phyloP scores from a whole-genome alignment of 108 stramenopile genomes.

The Cyclotella cryptica region DNA sequence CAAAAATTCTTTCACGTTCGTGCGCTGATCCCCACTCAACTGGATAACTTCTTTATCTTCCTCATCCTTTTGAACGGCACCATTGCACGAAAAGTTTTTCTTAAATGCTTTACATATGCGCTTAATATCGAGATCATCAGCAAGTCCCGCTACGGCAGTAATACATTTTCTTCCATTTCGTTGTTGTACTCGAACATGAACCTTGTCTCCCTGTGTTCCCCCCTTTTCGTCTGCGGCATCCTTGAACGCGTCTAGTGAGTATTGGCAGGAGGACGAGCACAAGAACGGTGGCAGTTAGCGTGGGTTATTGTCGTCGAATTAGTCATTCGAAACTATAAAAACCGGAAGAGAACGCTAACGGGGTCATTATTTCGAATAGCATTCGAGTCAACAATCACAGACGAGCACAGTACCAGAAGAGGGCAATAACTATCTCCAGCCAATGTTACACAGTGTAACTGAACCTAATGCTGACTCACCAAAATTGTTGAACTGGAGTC shows the following conservation, averaged over 20 bases:
- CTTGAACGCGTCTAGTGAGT: slow-evolving; percentile 80
- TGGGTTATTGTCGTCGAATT: not conserved
- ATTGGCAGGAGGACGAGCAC: not conserved
- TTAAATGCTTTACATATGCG: slow-evolving; percentile 99
- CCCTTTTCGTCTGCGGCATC: slow-evolving; percentile 84
- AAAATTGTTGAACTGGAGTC: slow-evolving; percentile 37
- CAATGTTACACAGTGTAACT: not conserved
- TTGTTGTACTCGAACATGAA: slow-evolving; percentile 99
- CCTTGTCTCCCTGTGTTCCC: slow-evolving; percentile 79
- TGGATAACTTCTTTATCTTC: slow-evolving; percentile 97
- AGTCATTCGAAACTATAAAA: not conserved
- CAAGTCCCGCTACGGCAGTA: slow-evolving; percentile 96
- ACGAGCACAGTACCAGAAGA: not conserved
- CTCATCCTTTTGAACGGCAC: slow-evolving; percentile 95
- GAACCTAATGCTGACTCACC: slow-evolving; percentile 8
- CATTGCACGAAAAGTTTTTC: slow-evolving; percentile 99
- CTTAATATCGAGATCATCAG: slow-evolving; percentile 98
- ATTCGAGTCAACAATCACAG: not conserved
- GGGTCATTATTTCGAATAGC: not conserved
- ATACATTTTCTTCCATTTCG: slow-evolving; percentile 99
- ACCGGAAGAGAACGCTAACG: not conserved
- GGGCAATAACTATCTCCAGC: not conserved
- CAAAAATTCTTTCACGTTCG: slow-evolving; percentile 95
- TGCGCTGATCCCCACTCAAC: slow-evolving; percentile 96
- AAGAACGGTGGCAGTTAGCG: not conserved